phyloP scores from a whole-genome alignment of 1,139 yeast genomes.

The Saccharomycopsis crataegensis region DNA sequence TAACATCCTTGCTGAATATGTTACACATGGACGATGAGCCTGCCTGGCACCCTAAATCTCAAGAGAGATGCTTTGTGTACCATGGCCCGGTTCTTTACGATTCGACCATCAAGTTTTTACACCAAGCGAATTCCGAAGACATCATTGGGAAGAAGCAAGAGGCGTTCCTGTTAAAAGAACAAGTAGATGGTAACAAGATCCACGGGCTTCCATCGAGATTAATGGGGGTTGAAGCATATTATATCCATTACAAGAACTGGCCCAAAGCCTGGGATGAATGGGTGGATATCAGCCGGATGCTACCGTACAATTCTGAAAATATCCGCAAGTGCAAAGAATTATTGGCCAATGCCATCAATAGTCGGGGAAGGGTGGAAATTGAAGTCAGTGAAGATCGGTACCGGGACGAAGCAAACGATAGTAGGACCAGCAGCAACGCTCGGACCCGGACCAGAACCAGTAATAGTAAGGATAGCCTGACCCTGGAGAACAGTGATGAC shows the following conservation, averaged over 20 bases:
- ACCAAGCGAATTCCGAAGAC: conserved; percentile 39
- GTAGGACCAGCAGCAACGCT: not conserved
- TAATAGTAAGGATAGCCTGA: not conserved
- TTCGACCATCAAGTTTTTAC: conserved; percentile 66
- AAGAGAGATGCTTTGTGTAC: conserved; percentile 65
- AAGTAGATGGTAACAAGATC: conserved; percentile 2
- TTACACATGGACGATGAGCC: not conserved
- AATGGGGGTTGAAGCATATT: conserved; percentile 41
- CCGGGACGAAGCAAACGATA: not conserved
- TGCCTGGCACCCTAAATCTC: conserved; percentile 3
- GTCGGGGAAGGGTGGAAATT: conserved; percentile 10
- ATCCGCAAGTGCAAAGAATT: conserved; percentile 56
- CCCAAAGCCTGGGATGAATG: conserved; percentile 95
- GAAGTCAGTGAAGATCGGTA: conserved; percentile 6
- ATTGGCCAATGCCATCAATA: conserved; percentile 37
- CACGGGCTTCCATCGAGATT: conserved; percentile 38
- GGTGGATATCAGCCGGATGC: conserved; percentile 69
- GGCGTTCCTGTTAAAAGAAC: not conserved
- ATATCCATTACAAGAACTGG: conserved; percentile 93
- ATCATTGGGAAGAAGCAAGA: conserved; percentile 26
- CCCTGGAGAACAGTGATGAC: not conserved
- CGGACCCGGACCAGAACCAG: not conserved
- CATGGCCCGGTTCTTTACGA: conserved; percentile 90
- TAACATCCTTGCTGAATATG: no score
- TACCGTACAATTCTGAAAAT: conserved; percentile 66